phyloP scores from a whole-genome alignment of 75 land plant species.

The Cryptomeria japonica region DNA sequence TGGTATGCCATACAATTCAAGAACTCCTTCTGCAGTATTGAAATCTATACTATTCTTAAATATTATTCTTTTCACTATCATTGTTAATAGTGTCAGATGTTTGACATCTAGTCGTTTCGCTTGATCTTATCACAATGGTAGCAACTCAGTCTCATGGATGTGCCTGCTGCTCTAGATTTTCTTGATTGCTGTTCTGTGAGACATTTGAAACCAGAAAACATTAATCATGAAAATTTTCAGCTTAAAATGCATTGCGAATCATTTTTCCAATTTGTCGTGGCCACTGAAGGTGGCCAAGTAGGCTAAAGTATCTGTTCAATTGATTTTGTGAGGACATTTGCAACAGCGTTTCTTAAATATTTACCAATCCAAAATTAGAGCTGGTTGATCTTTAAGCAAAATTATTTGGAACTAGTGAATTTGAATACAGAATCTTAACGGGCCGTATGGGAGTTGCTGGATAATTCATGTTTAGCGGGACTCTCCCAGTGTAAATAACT shows the following conservation, averaged over 20 bases:
- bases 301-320: neutral
- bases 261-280: neutral
- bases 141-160: neutral
- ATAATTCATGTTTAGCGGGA: neutral
- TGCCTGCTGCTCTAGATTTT: neutral
- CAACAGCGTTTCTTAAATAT: too few species aligned
- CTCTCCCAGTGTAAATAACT: neutral
- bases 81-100: neutral
- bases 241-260: neutral
- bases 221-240: neutral
- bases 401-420: neutral
- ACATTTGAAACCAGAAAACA: neutral
- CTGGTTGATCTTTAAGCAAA: too few species aligned
- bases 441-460: neutral
- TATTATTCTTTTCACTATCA: neutral
- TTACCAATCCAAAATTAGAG: too few species aligned
- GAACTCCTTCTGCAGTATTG: neutral
- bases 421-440: neutral
- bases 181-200: neutral
- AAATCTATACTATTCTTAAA: neutral
- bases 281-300: neutral
- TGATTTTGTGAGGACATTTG: too few species aligned
- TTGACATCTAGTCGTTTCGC: neutral
- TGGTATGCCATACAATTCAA: constrained; percentile 2
- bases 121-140: neutral